Evolutionary conservation across 768 basidiomycete genomes (phyloP), one percentile per base, ranked within the genome.

Genomic region (Termitomyces eurrhizus): DNA sequence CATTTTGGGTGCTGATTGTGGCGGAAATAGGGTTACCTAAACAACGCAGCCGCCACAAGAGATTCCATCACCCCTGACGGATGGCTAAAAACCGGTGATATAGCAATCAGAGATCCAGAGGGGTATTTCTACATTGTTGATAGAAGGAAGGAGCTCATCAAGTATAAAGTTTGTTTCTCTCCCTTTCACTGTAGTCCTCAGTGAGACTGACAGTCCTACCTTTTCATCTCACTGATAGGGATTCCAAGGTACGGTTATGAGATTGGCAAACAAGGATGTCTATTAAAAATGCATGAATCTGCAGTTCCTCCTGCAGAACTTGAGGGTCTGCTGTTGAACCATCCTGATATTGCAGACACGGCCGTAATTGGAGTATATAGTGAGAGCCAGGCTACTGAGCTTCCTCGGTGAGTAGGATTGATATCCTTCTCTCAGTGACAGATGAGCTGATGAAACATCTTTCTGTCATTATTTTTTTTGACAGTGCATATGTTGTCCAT

Each of bases 11-110:
- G 44, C 37, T 41, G 50, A 44, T n/a, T 14, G 7, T 49, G 32
- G 36, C 26, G 35, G 24, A 50, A 2, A 18, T 57, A 87, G 86
- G 91, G 93, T 11, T 95, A 95, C 67, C 72, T 89, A 62, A 86
- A 86, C 65, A 92, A 95, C 62, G 74, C 77, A 3, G 74, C 76
- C 35, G 92, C 93, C 4, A 95, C 92, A 2, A 73, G 76, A 26
- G 80, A 85, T 14, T 73, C 86, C 7, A 87, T 95, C 64, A 90
- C 88, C 0, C 71, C 72, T 0, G 88, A 92, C 52, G 81, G 84
- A 3, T 97, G 92, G 92, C 87, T 93, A 76, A 92, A 89, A 78
- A 95, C 93, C 0, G 93, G 94, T 1, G 94, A 96, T 70, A 83
- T 95, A 53, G 89, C 83, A 1, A 70, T 80, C 18, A 73, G 83